phyloP scores from a whole-genome alignment of 2,329 filamentous ascomycete species.

The Cercospora zeae-maydis region DNA sequence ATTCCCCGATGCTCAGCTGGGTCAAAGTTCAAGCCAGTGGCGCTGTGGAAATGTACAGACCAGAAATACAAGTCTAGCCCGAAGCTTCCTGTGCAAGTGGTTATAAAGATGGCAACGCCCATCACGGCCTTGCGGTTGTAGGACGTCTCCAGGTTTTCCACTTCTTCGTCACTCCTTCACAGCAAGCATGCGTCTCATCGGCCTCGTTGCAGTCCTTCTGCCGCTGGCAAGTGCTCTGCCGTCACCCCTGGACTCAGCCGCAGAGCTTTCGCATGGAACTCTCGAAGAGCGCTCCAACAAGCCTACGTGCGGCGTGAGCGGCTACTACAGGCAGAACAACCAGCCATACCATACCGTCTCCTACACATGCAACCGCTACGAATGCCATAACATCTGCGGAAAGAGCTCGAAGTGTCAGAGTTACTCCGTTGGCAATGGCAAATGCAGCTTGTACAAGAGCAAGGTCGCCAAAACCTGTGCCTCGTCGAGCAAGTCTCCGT shows the following conservation, averaged over 20 bases:
- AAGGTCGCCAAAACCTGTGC: neutral
- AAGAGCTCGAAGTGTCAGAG: neutral
- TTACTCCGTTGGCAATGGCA: neutral
- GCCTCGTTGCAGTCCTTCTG: neutral
- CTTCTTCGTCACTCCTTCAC: neutral
- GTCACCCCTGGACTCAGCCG: neutral
- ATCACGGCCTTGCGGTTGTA: neutral
- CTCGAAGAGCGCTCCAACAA: neutral
- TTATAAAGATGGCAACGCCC: neutral
- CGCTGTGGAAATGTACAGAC: neutral
- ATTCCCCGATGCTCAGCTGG: neutral
- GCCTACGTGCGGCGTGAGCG: neutral
- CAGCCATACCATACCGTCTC: neutral
- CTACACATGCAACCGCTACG: neutral
- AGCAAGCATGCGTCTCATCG: neutral
- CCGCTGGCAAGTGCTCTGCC: neutral
- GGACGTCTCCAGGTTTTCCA: neutral
- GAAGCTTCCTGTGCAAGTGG: neutral
- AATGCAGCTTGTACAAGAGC: neutral
- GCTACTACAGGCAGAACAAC: neutral
- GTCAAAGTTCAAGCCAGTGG: neutral
- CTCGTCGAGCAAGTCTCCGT: neutral
- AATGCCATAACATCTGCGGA: neutral
- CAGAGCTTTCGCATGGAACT: neutral
- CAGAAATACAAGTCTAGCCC: neutral